Conservation (phyloP, 2,329 filamentous ascomycete species). For the Pyricularia sp. region DNA sequence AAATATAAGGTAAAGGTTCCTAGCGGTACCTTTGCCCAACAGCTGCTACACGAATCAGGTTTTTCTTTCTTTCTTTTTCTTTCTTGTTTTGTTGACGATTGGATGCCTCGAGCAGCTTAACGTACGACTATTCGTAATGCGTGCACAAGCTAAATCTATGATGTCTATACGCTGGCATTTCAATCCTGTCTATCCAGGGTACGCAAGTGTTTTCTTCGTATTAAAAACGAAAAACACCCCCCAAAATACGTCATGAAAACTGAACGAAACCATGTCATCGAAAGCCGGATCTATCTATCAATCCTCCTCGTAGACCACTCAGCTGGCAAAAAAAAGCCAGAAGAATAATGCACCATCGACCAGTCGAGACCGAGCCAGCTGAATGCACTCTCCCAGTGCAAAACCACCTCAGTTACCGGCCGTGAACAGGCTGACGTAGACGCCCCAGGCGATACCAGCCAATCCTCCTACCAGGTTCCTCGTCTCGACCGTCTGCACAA, state of each 20-base stretch:
- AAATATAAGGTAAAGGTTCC: too few species aligned
- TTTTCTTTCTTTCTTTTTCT: too few species aligned
- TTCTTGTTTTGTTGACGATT: neutral
- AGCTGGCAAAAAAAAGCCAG: too few species aligned
- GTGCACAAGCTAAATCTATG: neutral
- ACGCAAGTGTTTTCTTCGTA: neutral
- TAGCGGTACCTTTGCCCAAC: too few species aligned
- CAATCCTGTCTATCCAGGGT: neutral
- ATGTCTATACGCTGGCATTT: neutral
- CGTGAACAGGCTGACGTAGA: constrained; percentile 53
- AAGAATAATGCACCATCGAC: neutral
- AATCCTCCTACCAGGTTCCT: constrained; percentile 53
- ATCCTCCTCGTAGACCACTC: neutral
- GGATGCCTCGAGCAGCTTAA: neutral
- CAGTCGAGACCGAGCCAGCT: neutral
- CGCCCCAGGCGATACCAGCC: constrained; percentile 56
- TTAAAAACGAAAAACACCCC: neutral
- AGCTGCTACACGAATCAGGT: too few species aligned
- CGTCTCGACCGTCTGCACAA: constrained; percentile 50
- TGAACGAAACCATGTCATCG: neutral
- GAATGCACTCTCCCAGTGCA: neutral
- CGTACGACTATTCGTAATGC: neutral
- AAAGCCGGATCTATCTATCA: neutral
- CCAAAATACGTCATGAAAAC: neutral
- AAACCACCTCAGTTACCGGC: constrained; percentile 12